Evolutionary conservation across 176 grass and related monocot genomes (phyloP).

Genomic region (Thinopyrum elongatum): DNA sequence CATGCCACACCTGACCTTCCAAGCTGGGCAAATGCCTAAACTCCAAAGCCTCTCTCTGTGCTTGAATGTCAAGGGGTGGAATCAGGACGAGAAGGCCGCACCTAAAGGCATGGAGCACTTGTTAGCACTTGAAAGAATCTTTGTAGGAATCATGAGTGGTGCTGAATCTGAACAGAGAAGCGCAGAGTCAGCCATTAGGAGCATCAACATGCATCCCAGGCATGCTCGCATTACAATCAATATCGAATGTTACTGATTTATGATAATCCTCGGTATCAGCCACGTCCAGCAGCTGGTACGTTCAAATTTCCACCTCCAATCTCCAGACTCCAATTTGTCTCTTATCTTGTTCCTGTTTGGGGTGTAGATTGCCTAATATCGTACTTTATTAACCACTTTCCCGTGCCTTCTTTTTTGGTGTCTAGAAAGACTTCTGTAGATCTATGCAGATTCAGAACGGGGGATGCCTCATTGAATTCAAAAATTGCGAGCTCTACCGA

Average conservation of each 20-base stretch:
- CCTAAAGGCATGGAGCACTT: slow-evolving; percentile 3
- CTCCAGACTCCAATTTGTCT: no score
- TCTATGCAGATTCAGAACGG: no score
- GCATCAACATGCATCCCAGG: neutral
- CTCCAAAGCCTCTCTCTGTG: neutral
- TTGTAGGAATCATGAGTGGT: neutral
- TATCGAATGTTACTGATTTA: no score
- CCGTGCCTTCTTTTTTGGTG: no score
- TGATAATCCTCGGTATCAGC: neutral
- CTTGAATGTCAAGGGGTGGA: no score
- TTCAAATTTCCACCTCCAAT: no score
- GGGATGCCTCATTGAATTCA: no score
- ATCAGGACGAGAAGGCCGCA: neutral
- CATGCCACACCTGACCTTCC: neutral
- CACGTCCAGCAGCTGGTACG: neutral
- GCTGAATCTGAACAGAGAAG: neutral
- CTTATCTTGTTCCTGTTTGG: no score
- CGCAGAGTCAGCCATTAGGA: neutral
- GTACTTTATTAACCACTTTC: no score
- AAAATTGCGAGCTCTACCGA: no score
- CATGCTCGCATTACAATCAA: neutral
- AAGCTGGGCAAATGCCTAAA: neutral
- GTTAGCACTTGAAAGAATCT: neutral
- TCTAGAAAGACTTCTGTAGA: no score
- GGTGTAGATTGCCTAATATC: no score